Conservation (phyloP, 192 early-diverging fungal genomes). For the Chytriomyces hyalinus region DNA sequence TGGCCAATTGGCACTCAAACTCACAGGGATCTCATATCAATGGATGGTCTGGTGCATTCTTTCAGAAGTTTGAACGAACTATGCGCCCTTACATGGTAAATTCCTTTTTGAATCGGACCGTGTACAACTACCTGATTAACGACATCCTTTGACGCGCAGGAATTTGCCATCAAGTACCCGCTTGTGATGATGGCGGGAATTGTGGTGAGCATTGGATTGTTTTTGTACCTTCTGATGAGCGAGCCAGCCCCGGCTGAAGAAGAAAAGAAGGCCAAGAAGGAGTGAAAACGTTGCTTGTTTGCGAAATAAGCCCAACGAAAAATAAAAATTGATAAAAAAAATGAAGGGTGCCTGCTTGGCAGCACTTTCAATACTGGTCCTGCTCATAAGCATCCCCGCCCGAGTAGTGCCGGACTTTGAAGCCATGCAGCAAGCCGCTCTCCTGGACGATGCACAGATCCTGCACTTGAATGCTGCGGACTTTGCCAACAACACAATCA, state of each 20-base stretch:
- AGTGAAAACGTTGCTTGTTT: background rate
- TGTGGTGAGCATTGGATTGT: background rate
- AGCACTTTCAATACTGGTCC: too few relatives aligned
- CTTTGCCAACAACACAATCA: constrained; percentile 1
- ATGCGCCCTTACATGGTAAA: constrained; percentile 13
- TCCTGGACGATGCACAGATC: background rate
- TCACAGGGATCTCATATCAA: constrained; percentile 21
- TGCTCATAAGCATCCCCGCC: too few relatives aligned
- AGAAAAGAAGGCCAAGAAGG: background rate
- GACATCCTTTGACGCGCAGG: background rate
- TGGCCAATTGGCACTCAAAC: background rate
- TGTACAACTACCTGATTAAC: background rate
- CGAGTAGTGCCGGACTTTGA: background rate
- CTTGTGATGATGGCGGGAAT: background rate
- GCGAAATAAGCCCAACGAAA: too few relatives aligned
- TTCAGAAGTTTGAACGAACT: constrained; percentile 3
- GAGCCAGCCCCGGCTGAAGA: background rate
- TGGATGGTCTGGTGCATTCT: constrained; percentile 19
- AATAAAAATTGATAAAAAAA: too few relatives aligned
- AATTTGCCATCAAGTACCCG: constrained; percentile 11
- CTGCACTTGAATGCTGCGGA: background rate
- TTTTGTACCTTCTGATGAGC: background rate
- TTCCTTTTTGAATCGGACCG: background rate
- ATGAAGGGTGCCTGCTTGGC: too few relatives aligned
- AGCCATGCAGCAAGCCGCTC: background rate